These are phyloP conservation scores for Hypericum perforatum DNA, from an alignment of 345 rosid genomes.

Conservation along the genomic window DNA sequence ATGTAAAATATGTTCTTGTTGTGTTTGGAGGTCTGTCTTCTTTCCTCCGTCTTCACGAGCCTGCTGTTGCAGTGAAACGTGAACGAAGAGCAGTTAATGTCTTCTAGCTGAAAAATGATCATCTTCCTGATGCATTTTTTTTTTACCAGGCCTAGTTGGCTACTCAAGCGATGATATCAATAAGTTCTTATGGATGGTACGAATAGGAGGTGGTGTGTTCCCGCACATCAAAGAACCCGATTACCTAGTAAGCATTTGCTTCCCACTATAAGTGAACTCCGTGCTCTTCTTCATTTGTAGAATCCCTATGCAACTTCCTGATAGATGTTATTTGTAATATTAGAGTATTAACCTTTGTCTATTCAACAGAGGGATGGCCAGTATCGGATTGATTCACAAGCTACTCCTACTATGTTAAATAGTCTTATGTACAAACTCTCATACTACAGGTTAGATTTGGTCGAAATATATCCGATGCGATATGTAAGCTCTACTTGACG, in stretches of 20 bases:
- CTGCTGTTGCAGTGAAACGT: background rate
- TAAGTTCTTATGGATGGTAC: conserved; percentile 99
- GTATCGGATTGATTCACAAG: conserved; percentile 86
- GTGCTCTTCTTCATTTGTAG: too few species aligned
- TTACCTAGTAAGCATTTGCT: conserved; percentile 52
- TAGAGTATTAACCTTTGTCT: background rate
- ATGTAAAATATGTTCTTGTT: conserved; percentile 94
- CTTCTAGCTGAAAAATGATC: background rate
- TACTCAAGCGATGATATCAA: conserved; percentile 98
- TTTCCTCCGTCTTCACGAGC: background rate
- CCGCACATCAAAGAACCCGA: conserved; percentile 98
- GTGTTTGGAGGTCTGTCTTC: conserved; percentile 85
- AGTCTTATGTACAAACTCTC: conserved; percentile 95
- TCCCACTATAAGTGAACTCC: background rate
- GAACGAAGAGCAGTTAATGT: background rate
- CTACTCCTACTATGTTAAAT: conserved; percentile 92
- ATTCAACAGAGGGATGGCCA: conserved; percentile 89
- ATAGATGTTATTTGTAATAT: background rate
- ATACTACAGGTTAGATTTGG: conserved; percentile 67
- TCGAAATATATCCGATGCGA: background rate
- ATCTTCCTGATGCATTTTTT: conserved; percentile 24
- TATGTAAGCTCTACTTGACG: background rate
- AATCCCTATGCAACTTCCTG: too few species aligned
- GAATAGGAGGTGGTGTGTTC: conserved; percentile 97
- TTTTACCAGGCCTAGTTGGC: conserved; percentile 80